A percentile compares a stretch with the other conserved stretches of the same genome.
Evolutionary conservation across 805 yeast genomes (phyloP).

Genomic region (Nakazawaea laoshanensis): DNA sequence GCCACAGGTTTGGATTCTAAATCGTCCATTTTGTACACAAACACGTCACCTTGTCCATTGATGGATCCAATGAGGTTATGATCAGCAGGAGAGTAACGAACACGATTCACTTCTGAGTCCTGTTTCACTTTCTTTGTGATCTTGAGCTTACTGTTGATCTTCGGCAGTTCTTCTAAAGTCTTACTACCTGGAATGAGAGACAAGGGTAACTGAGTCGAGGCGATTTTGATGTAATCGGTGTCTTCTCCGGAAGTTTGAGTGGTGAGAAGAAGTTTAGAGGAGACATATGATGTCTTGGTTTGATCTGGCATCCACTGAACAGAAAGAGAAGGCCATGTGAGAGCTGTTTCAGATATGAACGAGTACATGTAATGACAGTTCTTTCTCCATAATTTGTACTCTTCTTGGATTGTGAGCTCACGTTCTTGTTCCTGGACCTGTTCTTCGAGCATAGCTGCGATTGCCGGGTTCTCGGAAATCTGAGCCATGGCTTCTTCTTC

Average conservation of each 20-base stretch:
- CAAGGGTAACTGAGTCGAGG: constrained; percentile 49
- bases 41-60: constrained; percentile 57
- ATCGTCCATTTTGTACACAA: constrained; percentile 34
- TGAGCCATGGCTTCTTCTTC: background rate
- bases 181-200: constrained; percentile 16
- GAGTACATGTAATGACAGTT: constrained; percentile 80
- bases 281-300: constrained; percentile 23
- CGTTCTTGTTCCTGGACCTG: constrained; percentile 16
- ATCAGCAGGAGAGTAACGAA: constrained; percentile 61
- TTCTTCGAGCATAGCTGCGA: constrained; percentile 7
- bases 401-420: constrained; percentile 46
- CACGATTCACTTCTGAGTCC: constrained; percentile 62
- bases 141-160: constrained; percentile 46
- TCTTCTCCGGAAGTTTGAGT: constrained; percentile 72
- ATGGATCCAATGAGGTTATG: constrained; percentile 52
- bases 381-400: constrained; percentile 73
- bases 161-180: constrained; percentile 12
- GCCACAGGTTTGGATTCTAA: constrained; percentile 19
- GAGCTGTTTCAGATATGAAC: constrained; percentile 70
- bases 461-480: background rate
- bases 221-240: constrained; percentile 56
- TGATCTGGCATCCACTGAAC: constrained; percentile 64
- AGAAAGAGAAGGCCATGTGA: constrained; percentile 78
- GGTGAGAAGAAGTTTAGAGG: constrained; percentile 52
- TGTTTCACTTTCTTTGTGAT: constrained; percentile 55